Percentiles rank a stretch among this genome's conserved stretches.
These are phyloP conservation scores for Citrus mangshanensis DNA, from an alignment of 345 rosid species.

Conservation along the genomic window DNA sequence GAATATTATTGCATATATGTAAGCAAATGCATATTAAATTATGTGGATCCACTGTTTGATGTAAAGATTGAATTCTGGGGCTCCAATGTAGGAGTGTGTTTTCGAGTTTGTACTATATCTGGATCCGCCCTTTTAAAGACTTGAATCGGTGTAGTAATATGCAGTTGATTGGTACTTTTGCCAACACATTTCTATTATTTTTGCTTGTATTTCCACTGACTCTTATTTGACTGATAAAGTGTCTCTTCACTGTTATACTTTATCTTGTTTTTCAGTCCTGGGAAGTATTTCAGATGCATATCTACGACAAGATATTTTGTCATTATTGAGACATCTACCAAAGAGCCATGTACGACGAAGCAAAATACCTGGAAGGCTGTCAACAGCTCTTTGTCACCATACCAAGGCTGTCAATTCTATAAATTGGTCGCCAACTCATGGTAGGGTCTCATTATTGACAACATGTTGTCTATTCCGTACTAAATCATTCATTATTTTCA, in stretches of 20 bases:
- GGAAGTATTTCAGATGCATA: slow-evolving; percentile 58
- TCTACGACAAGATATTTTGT: slow-evolving; percentile 37
- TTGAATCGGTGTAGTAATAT: neutral
- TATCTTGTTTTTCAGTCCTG: slow-evolving; percentile 36
- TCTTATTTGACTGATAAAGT: neutral
- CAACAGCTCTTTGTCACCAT: slow-evolving; percentile 51
- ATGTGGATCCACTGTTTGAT: neutral
- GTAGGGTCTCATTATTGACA: slow-evolving; percentile 34
- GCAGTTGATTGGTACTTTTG: neutral
- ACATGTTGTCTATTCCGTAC: neutral
- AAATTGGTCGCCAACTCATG: slow-evolving; percentile 69
- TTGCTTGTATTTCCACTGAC: neutral
- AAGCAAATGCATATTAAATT: neutral
- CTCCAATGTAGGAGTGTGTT: neutral
- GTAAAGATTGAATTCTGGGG: neutral
- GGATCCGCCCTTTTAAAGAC: neutral
- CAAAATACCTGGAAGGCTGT: slow-evolving; percentile 44
- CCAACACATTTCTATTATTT: neutral
- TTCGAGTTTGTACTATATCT: neutral
- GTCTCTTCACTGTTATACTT: slow-evolving; percentile 3
- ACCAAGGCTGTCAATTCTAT: slow-evolving; percentile 70
- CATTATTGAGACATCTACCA: slow-evolving; percentile 35
- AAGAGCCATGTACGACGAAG: slow-evolving; percentile 25
- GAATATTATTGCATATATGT: neutral
- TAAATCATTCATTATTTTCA: neutral